Conservation (phyloP, 805 yeast genomes). For the Millerozyma miso region DNA sequence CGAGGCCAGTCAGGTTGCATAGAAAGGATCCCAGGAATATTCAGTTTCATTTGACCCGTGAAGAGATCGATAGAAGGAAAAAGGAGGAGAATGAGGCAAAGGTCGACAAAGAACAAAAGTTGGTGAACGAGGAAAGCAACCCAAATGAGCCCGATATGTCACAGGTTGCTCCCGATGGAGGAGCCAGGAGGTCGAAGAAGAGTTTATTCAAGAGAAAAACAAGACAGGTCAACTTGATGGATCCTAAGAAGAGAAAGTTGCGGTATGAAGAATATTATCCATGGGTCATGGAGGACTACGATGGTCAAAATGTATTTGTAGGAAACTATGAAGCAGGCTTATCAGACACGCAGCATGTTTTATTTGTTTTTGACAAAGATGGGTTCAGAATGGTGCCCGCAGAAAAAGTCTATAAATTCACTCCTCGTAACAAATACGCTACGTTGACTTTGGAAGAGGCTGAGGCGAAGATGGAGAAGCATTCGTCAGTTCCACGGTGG, state of each 20-base stretch:
- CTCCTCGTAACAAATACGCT: slow-evolving; percentile 89
- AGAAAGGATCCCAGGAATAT: slow-evolving; percentile 90
- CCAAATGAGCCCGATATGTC: slow-evolving; percentile 44
- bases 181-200: slow-evolving; percentile 65
- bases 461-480: slow-evolving; percentile 87
- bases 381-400: slow-evolving; percentile 94
- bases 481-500: slow-evolving; percentile 83
- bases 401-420: slow-evolving; percentile 88
- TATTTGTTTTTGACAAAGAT: slow-evolving; percentile 77
- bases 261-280: slow-evolving; percentile 96
- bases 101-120: slow-evolving; percentile 9
- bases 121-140: slow-evolving; percentile 14
- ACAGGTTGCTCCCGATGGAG: slow-evolving; percentile 91
- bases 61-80: slow-evolving; percentile 61
- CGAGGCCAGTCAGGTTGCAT: slow-evolving; percentile 80
- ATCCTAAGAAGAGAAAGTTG: slow-evolving; percentile 76
- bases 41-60: slow-evolving; percentile 78
- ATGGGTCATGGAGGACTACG: slow-evolving; percentile 97
- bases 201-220: slow-evolving; percentile 71
- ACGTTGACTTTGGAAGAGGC: slow-evolving; percentile 95
- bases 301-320: slow-evolving; percentile 90
- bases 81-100: slow-evolving; percentile 29
- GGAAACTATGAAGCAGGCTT: slow-evolving; percentile 92
- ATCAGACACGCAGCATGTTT: slow-evolving; percentile 73
- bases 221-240: slow-evolving; percentile 73